phyloP scores from a whole-genome alignment of 179 eudicot genomes.

The Actinidia arguta region DNA sequence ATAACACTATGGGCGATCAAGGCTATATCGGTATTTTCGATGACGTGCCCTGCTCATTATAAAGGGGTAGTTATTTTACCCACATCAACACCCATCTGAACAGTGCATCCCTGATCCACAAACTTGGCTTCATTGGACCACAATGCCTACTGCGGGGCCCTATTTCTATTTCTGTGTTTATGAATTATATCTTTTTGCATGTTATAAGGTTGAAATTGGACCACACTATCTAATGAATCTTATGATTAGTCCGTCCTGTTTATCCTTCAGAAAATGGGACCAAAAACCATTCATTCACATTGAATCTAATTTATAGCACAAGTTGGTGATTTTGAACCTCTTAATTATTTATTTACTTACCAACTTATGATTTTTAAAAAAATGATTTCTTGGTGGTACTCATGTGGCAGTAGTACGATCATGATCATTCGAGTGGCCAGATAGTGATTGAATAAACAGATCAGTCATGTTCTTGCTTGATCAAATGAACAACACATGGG shows the following conservation, averaged over 20 bases:
- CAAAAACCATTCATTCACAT: background rate
- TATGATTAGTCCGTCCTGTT: background rate
- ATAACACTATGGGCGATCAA: no score
- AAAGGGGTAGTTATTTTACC: background rate
- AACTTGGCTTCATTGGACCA: background rate
- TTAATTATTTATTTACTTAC: background rate
- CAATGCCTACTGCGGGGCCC: background rate
- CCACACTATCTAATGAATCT: conserved; percentile 12
- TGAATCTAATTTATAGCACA: background rate
- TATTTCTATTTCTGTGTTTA: background rate
- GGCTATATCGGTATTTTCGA: no score
- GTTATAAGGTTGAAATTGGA: background rate
- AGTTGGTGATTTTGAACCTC: background rate
- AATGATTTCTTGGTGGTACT: background rate
- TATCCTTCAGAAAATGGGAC: background rate
- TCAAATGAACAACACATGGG: no score
- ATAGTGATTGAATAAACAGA: no score
- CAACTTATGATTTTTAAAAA: background rate
- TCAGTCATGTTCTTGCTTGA: no score
- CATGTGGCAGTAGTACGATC: background rate
- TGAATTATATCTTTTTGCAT: background rate
- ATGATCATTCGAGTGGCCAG: background rate
- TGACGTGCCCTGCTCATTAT: no score
- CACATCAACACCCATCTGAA: background rate
- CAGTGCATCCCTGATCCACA: background rate